These are phyloP conservation scores for Meredithiella fracta DNA, from an alignment of 2,329 filamentous ascomycete genomes.

Conservation along the genomic window DNA sequence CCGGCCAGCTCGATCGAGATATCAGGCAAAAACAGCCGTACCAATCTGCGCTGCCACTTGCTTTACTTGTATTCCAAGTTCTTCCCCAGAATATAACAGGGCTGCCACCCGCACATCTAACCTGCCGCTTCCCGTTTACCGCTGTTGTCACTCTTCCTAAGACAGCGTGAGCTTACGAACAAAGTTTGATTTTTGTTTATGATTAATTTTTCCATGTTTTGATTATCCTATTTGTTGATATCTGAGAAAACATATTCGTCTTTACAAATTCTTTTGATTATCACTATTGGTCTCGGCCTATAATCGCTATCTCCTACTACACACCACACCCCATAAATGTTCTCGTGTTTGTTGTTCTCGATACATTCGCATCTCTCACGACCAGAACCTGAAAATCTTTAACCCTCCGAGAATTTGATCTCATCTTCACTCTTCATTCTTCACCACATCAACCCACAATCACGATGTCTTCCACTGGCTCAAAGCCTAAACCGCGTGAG, in stretches of 20 bases:
- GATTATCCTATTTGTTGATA: neutral
- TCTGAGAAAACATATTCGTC: neutral
- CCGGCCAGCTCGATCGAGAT: neutral
- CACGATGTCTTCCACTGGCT: conserved; percentile 4
- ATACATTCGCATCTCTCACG: conserved; percentile 6
- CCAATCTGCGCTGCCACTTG: neutral
- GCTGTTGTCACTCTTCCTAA: neutral
- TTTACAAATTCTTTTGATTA: neutral
- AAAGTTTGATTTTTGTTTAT: neutral
- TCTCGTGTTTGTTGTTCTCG: neutral
- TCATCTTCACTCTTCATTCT: neutral
- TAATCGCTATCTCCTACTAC: neutral
- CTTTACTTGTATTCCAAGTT: neutral
- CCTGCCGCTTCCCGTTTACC: conserved; percentile 1
- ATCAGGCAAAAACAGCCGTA: conserved; percentile 2
- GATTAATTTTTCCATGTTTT: neutral
- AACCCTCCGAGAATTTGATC: neutral
- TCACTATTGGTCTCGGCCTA: neutral
- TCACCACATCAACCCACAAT: neutral
- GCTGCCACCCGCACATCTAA: neutral
- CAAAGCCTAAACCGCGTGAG: conserved; percentile 1
- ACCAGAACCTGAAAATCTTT: conserved; percentile 6
- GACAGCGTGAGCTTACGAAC: too few species aligned
- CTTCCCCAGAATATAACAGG: neutral
- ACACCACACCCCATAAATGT: conserved; percentile 1